phyloP scores from a whole-genome alignment of 768 basidiomycete genomes.

The Paxillus ammoniavirescens region DNA sequence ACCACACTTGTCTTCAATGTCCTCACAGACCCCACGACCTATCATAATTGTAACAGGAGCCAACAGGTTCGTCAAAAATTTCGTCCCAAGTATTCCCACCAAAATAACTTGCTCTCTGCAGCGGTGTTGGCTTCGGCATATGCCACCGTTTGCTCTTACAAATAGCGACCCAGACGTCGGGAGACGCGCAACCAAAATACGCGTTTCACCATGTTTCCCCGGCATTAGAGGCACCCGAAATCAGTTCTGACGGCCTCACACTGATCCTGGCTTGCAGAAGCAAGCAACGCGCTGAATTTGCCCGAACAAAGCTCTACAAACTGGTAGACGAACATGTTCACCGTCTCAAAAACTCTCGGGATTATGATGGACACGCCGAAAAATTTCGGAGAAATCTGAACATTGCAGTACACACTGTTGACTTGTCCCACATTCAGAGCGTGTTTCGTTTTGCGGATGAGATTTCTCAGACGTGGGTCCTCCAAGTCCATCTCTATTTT shows the following conservation, averaged over 20 bases:
- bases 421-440: conserved; percentile 59
- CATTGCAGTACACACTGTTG: conserved; percentile 61
- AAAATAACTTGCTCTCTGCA: conserved; percentile 39
- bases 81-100: background rate
- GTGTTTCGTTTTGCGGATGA: conserved; percentile 62
- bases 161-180: conserved; percentile 48
- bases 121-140: conserved; percentile 82
- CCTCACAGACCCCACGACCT: conserved; percentile 31
- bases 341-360: conserved; percentile 30
- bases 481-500: background rate
- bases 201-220: conserved; percentile 7
- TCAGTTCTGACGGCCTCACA: conserved; percentile 55
- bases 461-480: conserved; percentile 50
- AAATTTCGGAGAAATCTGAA: conserved; percentile 56
- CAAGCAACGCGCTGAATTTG: conserved; percentile 57
- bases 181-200: conserved; percentile 49
- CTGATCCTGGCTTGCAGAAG: conserved; percentile 82
- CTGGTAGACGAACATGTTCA: conserved; percentile 56
- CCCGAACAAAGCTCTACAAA: conserved; percentile 50
- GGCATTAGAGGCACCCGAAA: conserved; percentile 13
- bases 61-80: conserved; percentile 47
- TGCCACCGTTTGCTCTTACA: conserved; percentile 76
- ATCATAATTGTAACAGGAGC: conserved; percentile 70
- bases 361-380: conserved; percentile 53
- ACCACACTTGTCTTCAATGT: conserved; percentile 23